phyloP scores from a whole-genome alignment of 306 rosid species.

The Prunus padus region DNA sequence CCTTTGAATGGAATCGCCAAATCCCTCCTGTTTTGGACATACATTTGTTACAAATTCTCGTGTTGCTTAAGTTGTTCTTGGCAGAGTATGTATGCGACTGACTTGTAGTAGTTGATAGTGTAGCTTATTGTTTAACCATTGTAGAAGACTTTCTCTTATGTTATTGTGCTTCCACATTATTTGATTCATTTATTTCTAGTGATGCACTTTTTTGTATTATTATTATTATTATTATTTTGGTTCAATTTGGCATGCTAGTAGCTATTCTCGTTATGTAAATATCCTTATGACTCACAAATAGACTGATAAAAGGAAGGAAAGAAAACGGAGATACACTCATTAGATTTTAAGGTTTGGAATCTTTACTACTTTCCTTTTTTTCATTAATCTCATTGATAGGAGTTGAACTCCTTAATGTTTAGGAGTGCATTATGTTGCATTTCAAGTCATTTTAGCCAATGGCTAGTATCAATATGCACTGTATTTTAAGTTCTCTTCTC shows the following conservation, averaged over 20 bases:
- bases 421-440: neutral
- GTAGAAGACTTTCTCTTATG: neutral
- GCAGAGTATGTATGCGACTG: neutral
- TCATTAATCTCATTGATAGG: neutral
- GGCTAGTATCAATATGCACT: neutral
- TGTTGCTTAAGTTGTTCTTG: neutral
- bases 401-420: neutral
- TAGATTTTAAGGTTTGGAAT: neutral
- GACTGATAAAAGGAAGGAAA: neutral
- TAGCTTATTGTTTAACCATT: neutral
- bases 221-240: neutral
- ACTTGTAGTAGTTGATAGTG: neutral
- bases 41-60: neutral
- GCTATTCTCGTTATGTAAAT: neutral
- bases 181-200: neutral
- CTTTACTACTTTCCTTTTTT: neutral
- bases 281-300: neutral
- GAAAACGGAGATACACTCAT: neutral
- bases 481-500: neutral
- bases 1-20: neutral
- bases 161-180: neutral
- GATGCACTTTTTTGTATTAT: neutral
- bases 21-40: neutral
- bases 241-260: neutral
- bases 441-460: neutral